Conservation (phyloP, 495 filamentous ascomycete genomes). For the Penicillium cosmopolitanum region DNA sequence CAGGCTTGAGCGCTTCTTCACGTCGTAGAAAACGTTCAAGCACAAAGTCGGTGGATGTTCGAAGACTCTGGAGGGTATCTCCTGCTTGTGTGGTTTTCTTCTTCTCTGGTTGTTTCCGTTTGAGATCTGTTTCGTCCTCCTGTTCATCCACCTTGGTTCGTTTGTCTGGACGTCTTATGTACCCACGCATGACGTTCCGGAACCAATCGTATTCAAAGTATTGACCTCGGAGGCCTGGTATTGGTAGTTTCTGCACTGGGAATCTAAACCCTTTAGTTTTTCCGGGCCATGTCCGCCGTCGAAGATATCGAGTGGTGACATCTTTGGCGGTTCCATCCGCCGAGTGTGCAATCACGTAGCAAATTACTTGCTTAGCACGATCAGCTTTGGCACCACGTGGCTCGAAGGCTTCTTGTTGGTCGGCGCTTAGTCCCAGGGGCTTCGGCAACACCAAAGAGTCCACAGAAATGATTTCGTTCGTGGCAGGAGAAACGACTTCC, state of each 20-base stretch:
- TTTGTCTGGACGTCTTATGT: slow-evolving; percentile 60
- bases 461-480: slow-evolving; percentile 75
- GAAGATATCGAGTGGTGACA: slow-evolving; percentile 90
- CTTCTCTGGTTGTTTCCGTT: slow-evolving; percentile 69
- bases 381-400: slow-evolving; percentile 80
- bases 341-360: slow-evolving; percentile 88
- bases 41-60: slow-evolving; percentile 81
- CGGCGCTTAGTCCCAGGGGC: slow-evolving; percentile 66
- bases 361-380: slow-evolving; percentile 84
- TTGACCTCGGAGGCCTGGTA: slow-evolving; percentile 77
- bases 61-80: slow-evolving; percentile 86
- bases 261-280: slow-evolving; percentile 88
- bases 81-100: slow-evolving; percentile 68
- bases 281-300: slow-evolving; percentile 79
- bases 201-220: slow-evolving; percentile 85
- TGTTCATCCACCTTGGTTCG: slow-evolving; percentile 72
- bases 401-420: slow-evolving; percentile 77
- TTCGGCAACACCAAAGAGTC: slow-evolving; percentile 72
- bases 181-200: slow-evolving; percentile 71
- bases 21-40: slow-evolving; percentile 86
- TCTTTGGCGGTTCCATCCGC: slow-evolving; percentile 90
- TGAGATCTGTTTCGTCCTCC: slow-evolving; percentile 77
- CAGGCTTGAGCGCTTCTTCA: slow-evolving; percentile 83
- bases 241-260: slow-evolving; percentile 72
- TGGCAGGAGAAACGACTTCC: slow-evolving; percentile 80